These are phyloP conservation scores for Saccharomyces hybrid DNA, from an alignment of 1,139 yeast genomes.

Conservation along the genomic window DNA sequence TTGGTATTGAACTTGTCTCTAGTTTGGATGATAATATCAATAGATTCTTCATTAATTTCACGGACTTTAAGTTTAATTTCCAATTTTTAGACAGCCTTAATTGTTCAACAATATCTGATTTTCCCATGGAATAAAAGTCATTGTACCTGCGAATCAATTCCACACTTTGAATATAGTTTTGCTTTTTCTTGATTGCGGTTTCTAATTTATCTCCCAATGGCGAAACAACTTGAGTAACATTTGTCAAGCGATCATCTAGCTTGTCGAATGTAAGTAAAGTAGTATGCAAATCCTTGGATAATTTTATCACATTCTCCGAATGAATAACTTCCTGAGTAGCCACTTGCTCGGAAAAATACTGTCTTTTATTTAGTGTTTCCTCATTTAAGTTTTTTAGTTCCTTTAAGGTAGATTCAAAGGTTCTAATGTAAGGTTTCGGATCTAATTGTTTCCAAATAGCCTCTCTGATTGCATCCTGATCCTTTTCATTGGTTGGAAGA, in stretches of 20 bases:
- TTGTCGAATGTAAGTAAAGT: constrained; percentile 41
- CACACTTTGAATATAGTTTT: constrained; percentile 64
- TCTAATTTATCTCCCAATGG: constrained; percentile 71
- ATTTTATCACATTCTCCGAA: constrained; percentile 53
- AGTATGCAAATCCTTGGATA: constrained; percentile 42
- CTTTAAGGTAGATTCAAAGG: constrained; percentile 77
- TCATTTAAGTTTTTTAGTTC: constrained; percentile 55
- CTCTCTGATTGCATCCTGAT: not conserved
- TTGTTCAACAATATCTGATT: constrained; percentile 54
- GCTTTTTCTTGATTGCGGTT: constrained; percentile 67
- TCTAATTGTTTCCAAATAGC: constrained; percentile 40
- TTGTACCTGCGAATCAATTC: constrained; percentile 72
- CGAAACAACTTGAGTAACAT: constrained; percentile 55
- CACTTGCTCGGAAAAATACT: constrained; percentile 47
- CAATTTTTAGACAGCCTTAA: constrained; percentile 34
- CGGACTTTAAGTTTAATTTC: constrained; percentile 55
- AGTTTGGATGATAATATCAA: constrained; percentile 57
- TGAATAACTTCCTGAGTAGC: constrained; percentile 59
- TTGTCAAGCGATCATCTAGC: constrained; percentile 53
- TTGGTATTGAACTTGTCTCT: constrained; percentile 43
- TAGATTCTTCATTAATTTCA: constrained; percentile 59
- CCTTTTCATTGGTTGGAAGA: not conserved
- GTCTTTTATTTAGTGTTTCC: constrained; percentile 45
- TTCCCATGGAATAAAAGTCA: constrained; percentile 51
- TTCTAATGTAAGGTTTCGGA: constrained; percentile 90